Base-by-base conservation (phyloP, 2,329 filamentous ascomycete species). In the Eutypella sp. region DNA sequence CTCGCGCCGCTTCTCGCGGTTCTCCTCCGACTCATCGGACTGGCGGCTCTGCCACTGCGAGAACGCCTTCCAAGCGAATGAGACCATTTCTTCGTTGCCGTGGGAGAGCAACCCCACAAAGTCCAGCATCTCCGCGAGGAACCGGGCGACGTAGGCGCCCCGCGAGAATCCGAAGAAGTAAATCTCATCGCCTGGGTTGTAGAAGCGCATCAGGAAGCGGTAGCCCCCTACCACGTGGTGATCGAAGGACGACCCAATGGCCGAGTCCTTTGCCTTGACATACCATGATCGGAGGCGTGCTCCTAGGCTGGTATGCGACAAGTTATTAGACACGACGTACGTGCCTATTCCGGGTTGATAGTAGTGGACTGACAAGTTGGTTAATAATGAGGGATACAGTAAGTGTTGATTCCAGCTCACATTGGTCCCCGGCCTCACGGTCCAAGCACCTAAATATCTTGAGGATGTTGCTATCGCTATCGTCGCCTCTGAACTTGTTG, bases 181-280 rank as follows among this genome's bases (percentile, higher is more conserved):
- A 29, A 87, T 85, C 47, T 82, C 75, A 49, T 82, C 78, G 20
- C 78, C 77, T 0, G 78, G 75, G 38, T 73, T 73, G 60, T 88
- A 88, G 61, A 84, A 86, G 16, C 82, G 77, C 84, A 89, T 88
- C 39, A 89, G 71, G 62, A 91, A 89, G 45, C 83, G 82, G 65
- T 93, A 93, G 1, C 87, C 88, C 7, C 84, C 87, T 55, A 93
- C 87, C 10, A 93, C 88, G 66, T 93, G 88, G 46, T 89, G 77
- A 54, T 86, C 87, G 52, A 95, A 92, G 0, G 84, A 89, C 0
- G 85, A 85, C 2, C 89, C 89, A 49, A 95, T 67, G 9, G 87
- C 88, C 3, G 85, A 87, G 63, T 93, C 88, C 55, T 89, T 89
- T 48, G 85, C 82, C 55, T 88, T 87, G 37, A 75, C 67, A 57